Evolutionary conservation across 768 basidiomycete species (phyloP), one percentile per base, ranked within the genome.

Genomic region (Boletus coccyginus): DNA sequence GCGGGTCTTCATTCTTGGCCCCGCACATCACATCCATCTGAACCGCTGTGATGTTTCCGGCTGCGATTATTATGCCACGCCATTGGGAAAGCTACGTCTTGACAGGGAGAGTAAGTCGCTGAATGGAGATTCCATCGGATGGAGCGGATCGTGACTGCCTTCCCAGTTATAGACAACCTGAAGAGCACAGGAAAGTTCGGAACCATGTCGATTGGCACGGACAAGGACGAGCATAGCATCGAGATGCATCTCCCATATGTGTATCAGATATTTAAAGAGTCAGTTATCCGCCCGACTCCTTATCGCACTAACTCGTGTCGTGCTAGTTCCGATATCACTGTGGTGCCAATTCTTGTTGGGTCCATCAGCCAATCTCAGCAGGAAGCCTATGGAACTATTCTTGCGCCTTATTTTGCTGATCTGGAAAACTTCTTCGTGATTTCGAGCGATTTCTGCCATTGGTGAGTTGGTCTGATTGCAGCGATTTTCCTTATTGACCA

Each of bases 391-490:
- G 94, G 94, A 7, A 66, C 72, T 3, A 71, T 94, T 11, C 76
- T 99, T 3, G 92, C 90, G 0, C 88, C 90, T 0, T 95, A 91
- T 71, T 81, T 98, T 50, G 78, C 81, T 4, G 76, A 85, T 57
- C 82, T 86, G 2, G 85, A 88, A 57, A 98, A 94, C 0, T 78
- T 98, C 58, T 94, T 87, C 64, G 86, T 98, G 43, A 81, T 97
- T 50, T 98, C 95, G 6, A 92, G 90, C 56, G 97, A 99, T 71
- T 99, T 99, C 70, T 98, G 97, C 67, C 97, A 99, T 70, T 99
- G 97, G 95, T 94, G 52, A 59, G 82, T 60, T 33, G 8, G 43
- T 38, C 29, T 53, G 45, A 40, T 50, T 21, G 35, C 24, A 21
- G 16, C 17, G 43, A 49, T 46, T 31, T 32, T 19, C 33, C 21